These are phyloP conservation scores for Musa troglodytarum DNA, from an alignment of 176 grass and related monocot genomes.

Conservation along the genomic window DNA sequence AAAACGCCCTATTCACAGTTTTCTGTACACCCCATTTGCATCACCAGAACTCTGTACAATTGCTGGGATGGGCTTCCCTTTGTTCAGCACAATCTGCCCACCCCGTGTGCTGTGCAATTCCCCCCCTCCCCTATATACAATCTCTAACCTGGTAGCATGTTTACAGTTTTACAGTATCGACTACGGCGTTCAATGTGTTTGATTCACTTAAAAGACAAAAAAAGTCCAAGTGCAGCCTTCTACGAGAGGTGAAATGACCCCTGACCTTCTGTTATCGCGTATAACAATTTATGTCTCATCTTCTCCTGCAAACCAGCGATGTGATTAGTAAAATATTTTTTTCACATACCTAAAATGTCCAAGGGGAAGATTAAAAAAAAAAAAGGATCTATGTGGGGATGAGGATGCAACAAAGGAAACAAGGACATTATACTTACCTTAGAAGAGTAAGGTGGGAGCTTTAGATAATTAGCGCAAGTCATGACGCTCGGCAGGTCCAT, in stretches of 20 bases:
- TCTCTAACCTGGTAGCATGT: no score
- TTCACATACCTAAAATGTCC: not conserved
- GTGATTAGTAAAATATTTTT: not conserved
- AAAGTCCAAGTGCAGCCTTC: not conserved
- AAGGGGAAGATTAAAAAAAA: not conserved
- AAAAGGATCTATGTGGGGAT: no score
- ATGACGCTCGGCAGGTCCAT: conserved; percentile 89
- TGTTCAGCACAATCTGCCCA: conserved; percentile 7
- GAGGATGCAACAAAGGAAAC: not conserved
- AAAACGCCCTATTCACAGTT: no score
- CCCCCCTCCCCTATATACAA: no score
- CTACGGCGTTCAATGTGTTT: no score
- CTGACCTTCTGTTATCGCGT: conserved; percentile 68
- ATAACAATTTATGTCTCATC: conserved; percentile 53
- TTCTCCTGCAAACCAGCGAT: conserved; percentile 36
- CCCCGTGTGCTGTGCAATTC: not conserved
- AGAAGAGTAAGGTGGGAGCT: conserved; percentile 83
- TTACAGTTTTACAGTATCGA: no score
- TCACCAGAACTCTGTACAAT: not conserved
- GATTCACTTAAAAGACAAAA: no score
- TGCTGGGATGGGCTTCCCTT: conserved; percentile 11
- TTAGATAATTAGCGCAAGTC: conserved; percentile 98
- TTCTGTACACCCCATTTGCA: no score
- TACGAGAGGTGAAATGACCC: conserved; percentile 73
- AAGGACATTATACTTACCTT: conserved; percentile 39